Conservation (phyloP, 2,329 filamentous ascomycete species). For the Claviceps sp. region DNA sequence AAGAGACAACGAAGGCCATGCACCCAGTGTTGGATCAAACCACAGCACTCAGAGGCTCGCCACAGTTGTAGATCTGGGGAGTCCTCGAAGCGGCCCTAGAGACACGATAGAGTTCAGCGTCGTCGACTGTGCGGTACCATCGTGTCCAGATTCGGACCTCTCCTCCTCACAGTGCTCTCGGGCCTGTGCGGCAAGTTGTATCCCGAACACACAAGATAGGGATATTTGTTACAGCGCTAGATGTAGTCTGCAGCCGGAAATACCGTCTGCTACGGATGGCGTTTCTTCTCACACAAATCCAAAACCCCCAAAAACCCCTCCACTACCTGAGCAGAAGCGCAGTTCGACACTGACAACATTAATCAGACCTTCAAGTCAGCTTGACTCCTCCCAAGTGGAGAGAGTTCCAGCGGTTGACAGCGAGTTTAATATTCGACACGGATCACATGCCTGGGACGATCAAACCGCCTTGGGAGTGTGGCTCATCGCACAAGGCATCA, state of each 20-base stretch:
- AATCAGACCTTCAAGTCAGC: conserved; percentile 1
- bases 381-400: conserved; percentile 6
- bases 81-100: conserved; percentile 28
- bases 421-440: conserved; percentile 17
- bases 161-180: conserved; percentile 1
- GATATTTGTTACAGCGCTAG: background rate
- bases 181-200: background rate
- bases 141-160: background rate
- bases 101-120: conserved; percentile 35
- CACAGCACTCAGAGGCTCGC: conserved; percentile 13
- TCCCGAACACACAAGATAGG: background rate
- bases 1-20: conserved; percentile 28
- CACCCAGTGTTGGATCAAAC: conserved; percentile 15
- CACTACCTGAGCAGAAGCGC: background rate
- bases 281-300: background rate
- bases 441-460: conserved; percentile 18
- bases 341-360: conserved; percentile 1
- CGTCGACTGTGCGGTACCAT: conserved; percentile 1
- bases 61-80: conserved; percentile 15
- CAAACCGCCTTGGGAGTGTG: conserved; percentile 23
- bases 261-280: background rate
- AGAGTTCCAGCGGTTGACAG: conserved; percentile 11
- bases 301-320: background rate
- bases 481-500: conserved; percentile 22
- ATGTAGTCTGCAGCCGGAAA: background rate